phyloP scores from a whole-genome alignment of 75 land plant genomes.

The Selaginella moellendorffii region DNA sequence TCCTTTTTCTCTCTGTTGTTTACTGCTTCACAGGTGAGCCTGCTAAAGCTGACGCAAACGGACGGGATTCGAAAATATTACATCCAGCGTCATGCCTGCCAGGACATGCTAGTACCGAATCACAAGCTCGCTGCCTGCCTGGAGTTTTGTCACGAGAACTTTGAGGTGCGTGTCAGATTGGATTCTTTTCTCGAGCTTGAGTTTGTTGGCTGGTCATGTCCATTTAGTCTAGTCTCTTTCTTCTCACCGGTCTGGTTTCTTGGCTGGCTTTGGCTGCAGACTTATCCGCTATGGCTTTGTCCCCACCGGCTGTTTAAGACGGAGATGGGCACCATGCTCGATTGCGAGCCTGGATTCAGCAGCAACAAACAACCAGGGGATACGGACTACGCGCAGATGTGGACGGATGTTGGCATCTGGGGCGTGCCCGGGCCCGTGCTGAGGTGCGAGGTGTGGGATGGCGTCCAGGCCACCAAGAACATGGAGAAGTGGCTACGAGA shows the following conservation, averaged over 20 bases:
- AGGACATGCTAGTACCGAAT: slow-evolving; percentile 23
- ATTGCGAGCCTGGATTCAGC: slow-evolving; percentile 16
- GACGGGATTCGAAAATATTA: slow-evolving; percentile 26
- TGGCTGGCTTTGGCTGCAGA: slow-evolving; percentile 6
- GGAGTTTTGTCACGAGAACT: slow-evolving; percentile 23
- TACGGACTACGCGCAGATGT: slow-evolving; percentile 26
- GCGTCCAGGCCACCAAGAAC: slow-evolving; percentile 19
- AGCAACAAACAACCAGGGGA: slow-evolving; percentile 24
- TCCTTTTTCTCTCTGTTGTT: background rate
- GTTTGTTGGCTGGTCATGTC: background rate
- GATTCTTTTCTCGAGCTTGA: too few relatives aligned
- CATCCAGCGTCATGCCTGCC: slow-evolving; percentile 26
- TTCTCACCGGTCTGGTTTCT: too few relatives aligned
- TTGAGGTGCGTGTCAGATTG: slow-evolving; percentile 21
- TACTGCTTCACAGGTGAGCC: slow-evolving; percentile 16
- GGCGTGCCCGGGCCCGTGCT: slow-evolving; percentile 21
- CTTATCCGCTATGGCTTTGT: slow-evolving; percentile 20
- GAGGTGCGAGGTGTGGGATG: slow-evolving; percentile 26
- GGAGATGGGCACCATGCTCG: slow-evolving; percentile 24
- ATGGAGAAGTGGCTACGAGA: slow-evolving; percentile 31
- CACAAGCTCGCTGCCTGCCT: slow-evolving; percentile 16
- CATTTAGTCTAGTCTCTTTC: too few relatives aligned
- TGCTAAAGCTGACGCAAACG: slow-evolving; percentile 21
- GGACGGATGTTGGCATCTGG: slow-evolving; percentile 29
- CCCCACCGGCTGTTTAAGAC: slow-evolving; percentile 26